Conservation (phyloP, 1,139 yeast genomes). For the Meyerozyma elateridarum region DNA sequence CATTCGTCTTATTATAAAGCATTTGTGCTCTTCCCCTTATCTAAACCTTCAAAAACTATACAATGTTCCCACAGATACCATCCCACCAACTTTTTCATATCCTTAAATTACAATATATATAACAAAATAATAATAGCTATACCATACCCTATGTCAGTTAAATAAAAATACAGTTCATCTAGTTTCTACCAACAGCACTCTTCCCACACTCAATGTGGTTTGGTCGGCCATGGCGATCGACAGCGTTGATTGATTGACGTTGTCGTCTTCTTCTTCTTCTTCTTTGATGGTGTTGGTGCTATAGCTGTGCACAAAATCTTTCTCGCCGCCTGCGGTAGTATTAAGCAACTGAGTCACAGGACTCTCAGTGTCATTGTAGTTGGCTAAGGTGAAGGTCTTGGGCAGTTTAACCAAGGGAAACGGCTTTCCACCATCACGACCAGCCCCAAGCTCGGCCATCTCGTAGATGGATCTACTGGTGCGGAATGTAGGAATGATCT, state of each 20-base stretch:
- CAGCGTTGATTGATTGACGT: not conserved
- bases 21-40: too few species aligned
- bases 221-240: not conserved
- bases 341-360: constrained; percentile 36
- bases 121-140: too few species aligned
- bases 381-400: constrained; percentile 37
- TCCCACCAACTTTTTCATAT: too few species aligned
- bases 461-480: constrained; percentile 30
- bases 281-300: constrained; percentile 38
- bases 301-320: constrained; percentile 22
- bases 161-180: too few species aligned
- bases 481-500: constrained; percentile 36
- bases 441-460: constrained; percentile 19
- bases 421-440: constrained; percentile 9
- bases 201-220: constrained; percentile 1
- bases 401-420: constrained; percentile 40
- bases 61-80: too few species aligned
- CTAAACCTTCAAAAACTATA: too few species aligned
- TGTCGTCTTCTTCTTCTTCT: constrained; percentile 37
- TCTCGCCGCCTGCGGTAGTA: constrained; percentile 18
- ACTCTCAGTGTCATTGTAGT: constrained; percentile 34
- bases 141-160: too few species aligned
- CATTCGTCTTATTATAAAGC: too few species aligned
- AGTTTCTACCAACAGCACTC: not conserved
- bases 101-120: too few species aligned